These are phyloP conservation scores for Sabuloglossum arenarium DNA, from an alignment of 495 filamentous ascomycete species.

Conservation along the genomic window DNA sequence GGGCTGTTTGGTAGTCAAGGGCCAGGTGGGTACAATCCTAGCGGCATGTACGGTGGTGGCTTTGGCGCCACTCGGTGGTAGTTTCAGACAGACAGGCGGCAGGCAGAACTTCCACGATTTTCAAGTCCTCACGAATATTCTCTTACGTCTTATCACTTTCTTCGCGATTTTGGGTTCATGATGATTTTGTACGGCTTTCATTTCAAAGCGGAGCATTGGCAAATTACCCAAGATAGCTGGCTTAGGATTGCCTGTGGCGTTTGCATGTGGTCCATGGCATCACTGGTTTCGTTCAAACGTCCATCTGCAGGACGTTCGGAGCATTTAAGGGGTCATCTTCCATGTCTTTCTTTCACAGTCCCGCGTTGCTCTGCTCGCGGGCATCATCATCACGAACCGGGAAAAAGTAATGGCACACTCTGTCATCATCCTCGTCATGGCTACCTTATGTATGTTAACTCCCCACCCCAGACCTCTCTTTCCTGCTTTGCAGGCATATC, in stretches of 20 bases:
- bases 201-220: conserved; percentile 5
- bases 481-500: conserved; percentile 2
- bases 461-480: conserved; percentile 14
- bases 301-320: neutral
- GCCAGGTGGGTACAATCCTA: conserved; percentile 94
- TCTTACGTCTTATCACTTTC: neutral
- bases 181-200: conserved; percentile 2
- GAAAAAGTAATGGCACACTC: neutral
- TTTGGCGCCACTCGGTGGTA: conserved; percentile 46
- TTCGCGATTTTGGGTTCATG: neutral
- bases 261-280: conserved; percentile 2
- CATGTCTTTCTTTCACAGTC: conserved; percentile 1
- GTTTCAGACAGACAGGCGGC: conserved; percentile 12
- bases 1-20: conserved; percentile 75
- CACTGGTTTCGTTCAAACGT: conserved; percentile 9
- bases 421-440: conserved; percentile 6
- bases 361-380: neutral
- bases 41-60: conserved; percentile 57
- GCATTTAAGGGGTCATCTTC: conserved; percentile 1
- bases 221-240: conserved; percentile 4
- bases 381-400: neutral
- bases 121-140: neutral
- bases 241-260: conserved; percentile 3
- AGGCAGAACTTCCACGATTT: neutral
- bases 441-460: conserved; percentile 17